Conservation (phyloP, 2,329 filamentous ascomycete genomes). For the Mycosphaerella sp. region DNA sequence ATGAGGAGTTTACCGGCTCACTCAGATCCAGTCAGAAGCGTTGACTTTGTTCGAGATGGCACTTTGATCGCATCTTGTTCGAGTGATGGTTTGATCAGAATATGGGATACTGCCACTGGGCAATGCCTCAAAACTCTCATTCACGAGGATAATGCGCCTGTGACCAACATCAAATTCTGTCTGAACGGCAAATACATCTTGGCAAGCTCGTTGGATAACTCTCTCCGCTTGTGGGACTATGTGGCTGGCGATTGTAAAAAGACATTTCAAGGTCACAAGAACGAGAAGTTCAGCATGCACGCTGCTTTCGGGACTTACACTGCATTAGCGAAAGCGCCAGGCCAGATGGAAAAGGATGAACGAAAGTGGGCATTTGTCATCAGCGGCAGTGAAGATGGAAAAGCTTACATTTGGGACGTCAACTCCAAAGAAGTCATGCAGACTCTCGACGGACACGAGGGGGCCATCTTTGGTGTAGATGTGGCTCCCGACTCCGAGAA, state of each 20-base stretch:
- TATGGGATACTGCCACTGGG: conserved; percentile 94
- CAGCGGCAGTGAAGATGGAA: conserved; percentile 81
- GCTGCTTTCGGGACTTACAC: conserved; percentile 72
- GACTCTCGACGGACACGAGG: conserved; percentile 51
- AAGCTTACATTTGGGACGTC: conserved; percentile 85
- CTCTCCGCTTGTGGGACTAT: conserved; percentile 91
- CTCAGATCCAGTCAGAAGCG: conserved; percentile 86
- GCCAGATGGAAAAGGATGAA: neutral
- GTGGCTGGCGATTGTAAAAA: conserved; percentile 86
- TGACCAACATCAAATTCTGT: conserved; percentile 83
- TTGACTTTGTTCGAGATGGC: conserved; percentile 88
- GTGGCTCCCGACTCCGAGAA: conserved; percentile 48
- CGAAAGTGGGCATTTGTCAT: conserved; percentile 58
- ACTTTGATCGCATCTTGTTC: conserved; percentile 89
- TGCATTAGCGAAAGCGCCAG: conserved; percentile 15
- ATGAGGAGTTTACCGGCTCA: conserved; percentile 93
- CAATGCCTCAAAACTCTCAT: conserved; percentile 93
- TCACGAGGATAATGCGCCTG: conserved; percentile 89
- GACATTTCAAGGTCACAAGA: conserved; percentile 90
- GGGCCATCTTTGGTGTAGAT: conserved; percentile 55
- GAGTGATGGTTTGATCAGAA: conserved; percentile 82
- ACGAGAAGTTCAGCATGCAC: conserved; percentile 75
- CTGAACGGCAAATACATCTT: conserved; percentile 92
- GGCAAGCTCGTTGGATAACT: conserved; percentile 85
- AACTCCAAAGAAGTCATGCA: conserved; percentile 78